phyloP scores from a whole-genome alignment of 352 stramenopile species.

The Globisporangium megalacanthum region DNA sequence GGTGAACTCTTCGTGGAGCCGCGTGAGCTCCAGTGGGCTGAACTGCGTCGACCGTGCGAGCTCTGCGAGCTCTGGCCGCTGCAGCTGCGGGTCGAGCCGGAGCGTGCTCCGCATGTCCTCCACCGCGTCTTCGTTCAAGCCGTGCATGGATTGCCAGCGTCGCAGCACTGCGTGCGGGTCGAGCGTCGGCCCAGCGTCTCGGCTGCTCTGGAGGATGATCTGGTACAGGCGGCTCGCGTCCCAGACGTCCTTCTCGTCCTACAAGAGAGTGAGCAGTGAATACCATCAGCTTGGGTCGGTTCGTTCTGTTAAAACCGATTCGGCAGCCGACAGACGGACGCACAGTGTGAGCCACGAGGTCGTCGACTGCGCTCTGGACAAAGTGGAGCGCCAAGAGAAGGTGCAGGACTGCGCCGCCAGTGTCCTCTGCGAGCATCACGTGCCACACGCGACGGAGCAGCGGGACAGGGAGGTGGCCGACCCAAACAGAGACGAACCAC shows the following conservation, averaged over 20 bases:
- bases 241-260: constrained; percentile 45
- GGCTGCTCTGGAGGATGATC: constrained; percentile 41
- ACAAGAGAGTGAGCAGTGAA: background rate
- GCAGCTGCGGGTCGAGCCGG: constrained; percentile 38
- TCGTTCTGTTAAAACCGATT: no score
- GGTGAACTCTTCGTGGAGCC: constrained; percentile 61
- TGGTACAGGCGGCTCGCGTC: constrained; percentile 74
- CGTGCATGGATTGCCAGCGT: constrained; percentile 38
- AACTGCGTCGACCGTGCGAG: constrained; percentile 50
- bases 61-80: constrained; percentile 46
- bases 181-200: constrained; percentile 20
- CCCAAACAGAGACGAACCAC: constrained; percentile 74
- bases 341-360: constrained; percentile 36
- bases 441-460: constrained; percentile 56
- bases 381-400: constrained; percentile 54
- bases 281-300: background rate
- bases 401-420: constrained; percentile 54
- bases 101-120: constrained; percentile 53
- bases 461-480: constrained; percentile 42
- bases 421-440: constrained; percentile 44
- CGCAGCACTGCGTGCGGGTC: constrained; percentile 26
- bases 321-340: no score
- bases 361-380: constrained; percentile 38
- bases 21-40: constrained; percentile 38
- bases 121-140: constrained; percentile 49